Evolutionary conservation across 1,139 yeast species (phyloP).

Genomic region (Yamadazyma dushanensis): DNA sequence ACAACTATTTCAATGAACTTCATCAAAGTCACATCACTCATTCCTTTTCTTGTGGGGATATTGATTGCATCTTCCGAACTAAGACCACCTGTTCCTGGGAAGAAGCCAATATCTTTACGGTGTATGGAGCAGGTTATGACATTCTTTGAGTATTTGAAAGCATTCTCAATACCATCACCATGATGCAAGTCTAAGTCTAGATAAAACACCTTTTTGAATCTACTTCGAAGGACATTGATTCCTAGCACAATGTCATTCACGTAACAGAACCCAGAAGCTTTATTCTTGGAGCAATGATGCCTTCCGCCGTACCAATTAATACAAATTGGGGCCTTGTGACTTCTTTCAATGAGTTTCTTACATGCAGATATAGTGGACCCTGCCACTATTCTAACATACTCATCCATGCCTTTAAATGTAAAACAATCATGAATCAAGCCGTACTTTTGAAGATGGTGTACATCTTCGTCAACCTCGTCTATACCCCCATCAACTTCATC

Average conservation of each 20-base stretch:
- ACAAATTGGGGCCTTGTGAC: slow-evolving; percentile 33
- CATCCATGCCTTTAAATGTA: slow-evolving; percentile 51
- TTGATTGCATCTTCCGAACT: slow-evolving; percentile 43
- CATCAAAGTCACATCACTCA: slow-evolving; percentile 45
- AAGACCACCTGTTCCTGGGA: slow-evolving; percentile 64
- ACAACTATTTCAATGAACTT: slow-evolving; percentile 41
- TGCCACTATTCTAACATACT: slow-evolving; percentile 51
- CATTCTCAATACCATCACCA: slow-evolving; percentile 77
- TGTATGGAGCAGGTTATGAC: slow-evolving; percentile 68
- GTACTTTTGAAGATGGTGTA: slow-evolving; percentile 16
- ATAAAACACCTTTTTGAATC: slow-evolving; percentile 54
- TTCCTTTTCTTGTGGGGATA: slow-evolving; percentile 59
- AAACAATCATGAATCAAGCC: slow-evolving; percentile 68
- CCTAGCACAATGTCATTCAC: slow-evolving; percentile 65
- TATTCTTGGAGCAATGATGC: slow-evolving; percentile 60
- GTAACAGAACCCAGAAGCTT: slow-evolving; percentile 75
- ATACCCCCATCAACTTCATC: slow-evolving; percentile 7
- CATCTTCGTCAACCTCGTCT: slow-evolving; percentile 8
- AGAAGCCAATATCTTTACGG: slow-evolving; percentile 64
- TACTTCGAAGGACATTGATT: slow-evolving; percentile 46
- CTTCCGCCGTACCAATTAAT: slow-evolving; percentile 83
- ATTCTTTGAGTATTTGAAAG: slow-evolving; percentile 55
- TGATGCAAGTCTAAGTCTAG: slow-evolving; percentile 76
- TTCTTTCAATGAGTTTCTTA: slow-evolving; percentile 21
- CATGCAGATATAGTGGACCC: slow-evolving; percentile 63